A percentile compares a stretch with the other conserved stretches of the same genome.
phyloP scores from a whole-genome alignment of 1,284 basidiomycete genomes.

The Tylopilus sp. region DNA sequence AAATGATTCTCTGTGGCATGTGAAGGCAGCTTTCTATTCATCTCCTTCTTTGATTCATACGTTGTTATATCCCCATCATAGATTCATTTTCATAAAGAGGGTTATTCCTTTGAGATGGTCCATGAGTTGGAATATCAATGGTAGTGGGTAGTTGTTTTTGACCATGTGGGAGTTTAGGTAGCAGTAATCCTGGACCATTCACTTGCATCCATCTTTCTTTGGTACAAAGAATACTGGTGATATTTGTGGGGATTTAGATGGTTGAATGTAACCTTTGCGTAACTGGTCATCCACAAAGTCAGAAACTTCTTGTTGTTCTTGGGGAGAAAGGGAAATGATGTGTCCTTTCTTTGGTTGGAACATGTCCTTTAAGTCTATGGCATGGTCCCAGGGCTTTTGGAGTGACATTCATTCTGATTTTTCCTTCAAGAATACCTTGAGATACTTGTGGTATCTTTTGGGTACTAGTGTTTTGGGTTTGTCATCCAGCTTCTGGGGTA shows the following conservation, averaged over 20 bases:
- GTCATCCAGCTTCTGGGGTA: too few relatives aligned
- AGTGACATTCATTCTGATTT: not conserved
- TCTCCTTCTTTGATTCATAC: not conserved
- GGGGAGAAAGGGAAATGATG: not conserved
- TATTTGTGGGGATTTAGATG: not conserved
- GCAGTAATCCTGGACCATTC: not conserved
- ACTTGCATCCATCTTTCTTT: not conserved
- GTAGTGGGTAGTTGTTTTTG: not conserved
- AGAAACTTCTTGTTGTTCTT: not conserved
- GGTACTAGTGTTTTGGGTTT: too few relatives aligned
- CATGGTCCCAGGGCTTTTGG: not conserved
- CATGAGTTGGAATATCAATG: accelerated
- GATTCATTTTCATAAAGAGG: not conserved
- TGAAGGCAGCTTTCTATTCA: too few relatives aligned
- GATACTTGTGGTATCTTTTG: not conserved
- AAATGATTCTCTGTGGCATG: too few relatives aligned
- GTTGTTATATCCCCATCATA: not conserved
- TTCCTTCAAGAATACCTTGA: not conserved
- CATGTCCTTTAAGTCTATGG: not conserved
- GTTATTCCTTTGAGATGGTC: not conserved
- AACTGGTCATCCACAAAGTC: not conserved
- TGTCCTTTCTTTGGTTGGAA: not conserved
- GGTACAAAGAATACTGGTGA: too few relatives aligned
- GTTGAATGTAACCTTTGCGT: not conserved
- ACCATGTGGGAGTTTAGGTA: not conserved